Evolutionary conservation across 495 filamentous ascomycete genomes (phyloP), one percentile per base, ranked within the genome.

Genomic region (Penicillium subrubescens): DNA sequence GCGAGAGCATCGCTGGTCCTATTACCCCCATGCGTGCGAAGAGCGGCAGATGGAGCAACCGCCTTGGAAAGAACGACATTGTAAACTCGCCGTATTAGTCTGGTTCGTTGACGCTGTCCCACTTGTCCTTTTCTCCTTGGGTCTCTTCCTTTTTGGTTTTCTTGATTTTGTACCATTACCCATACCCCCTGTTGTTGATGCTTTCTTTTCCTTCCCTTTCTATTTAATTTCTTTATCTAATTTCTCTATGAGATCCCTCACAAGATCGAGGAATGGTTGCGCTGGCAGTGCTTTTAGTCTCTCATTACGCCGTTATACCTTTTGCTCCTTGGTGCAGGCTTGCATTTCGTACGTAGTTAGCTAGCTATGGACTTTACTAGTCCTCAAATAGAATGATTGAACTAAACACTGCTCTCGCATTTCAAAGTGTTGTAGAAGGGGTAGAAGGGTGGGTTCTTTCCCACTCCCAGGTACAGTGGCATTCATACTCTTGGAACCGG

Each of bases 1-100:
- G 95, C 41, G 93, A 99, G 83, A 97, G 92, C 71, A 97, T 99
- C 75, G 87, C 88, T 34, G 83, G 82, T 8, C 87, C 87, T 70
- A 82, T 70, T 63, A 90, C 79, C 69, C 88, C 81, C 35, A 79
- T 67, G 51, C 80, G 79, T 62, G 57, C 55, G 21, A 74, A 79
- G 68, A 82, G 66, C 33, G 79, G 76, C 59, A 73, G 78, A 71
- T 84, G 75, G 69, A 84, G 80, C 15, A 82, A 83, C 39, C 85
- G 79, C 0, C 77, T 96, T 27, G 85, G 88, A 19, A 84, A 84
- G 73, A 88, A 91, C 44, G 90, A 94, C 43, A 86, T 97, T 50
- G 93, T 97, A 10, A 89, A 96, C 70, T 92, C 90, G 62, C 92
- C 92, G 35, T 97, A 91, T 62, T 97, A 79, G 76, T 62, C 2